Base-by-base conservation (phyloP, 768 basidiomycete species). In the Terana coerulea region DNA sequence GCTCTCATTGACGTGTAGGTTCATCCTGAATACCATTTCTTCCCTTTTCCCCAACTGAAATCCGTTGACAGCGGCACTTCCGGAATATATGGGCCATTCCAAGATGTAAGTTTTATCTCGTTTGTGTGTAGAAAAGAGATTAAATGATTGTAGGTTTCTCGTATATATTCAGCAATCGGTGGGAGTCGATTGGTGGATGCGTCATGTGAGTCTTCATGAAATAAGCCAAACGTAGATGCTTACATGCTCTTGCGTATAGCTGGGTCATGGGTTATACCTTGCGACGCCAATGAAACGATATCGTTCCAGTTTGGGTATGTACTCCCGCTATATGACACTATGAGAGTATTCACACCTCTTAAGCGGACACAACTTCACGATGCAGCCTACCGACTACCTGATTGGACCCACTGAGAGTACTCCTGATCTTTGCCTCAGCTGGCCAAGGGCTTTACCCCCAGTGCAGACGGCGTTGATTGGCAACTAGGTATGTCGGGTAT, bases 181-280 rank as follows among this genome's bases (percentile, higher is more conserved):
- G 78, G 78, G 8, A 77, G 85, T 34, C 81, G 88, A n/a, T 74
- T 90, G 8, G 84, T 91, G 17, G 81, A 83, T 54, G 52, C 64
- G 80, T 79, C 63, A 55, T 78, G 49, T 31, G 9, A 26, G 22
- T 30, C 22, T 28, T 12, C 19, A 43, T n/a, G n/a, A n/a, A n/a
- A n/a, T n/a, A n/a, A n/a, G n/a, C n/a, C n/a, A n/a, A n/a, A n/a
- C n/a, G n/a, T n/a, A n/a, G n/a, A n/a, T n/a, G n/a, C n/a, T n/a
- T n/a, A n/a, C n/a, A n/a, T n/a, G n/a, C n/a, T n/a, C n/a, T n/a
- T n/a, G n/a, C n/a, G n/a, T n/a, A n/a, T 53, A 76, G 80, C 59
- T 47, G 89, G 89, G 5, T 84, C 81, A 67, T 91, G 88, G 86
- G 86, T 75, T 17, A 65, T 91, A 29, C 89, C 89, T 7, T 91